Percentiles rank a stretch among this genome's conserved stretches.
phyloP scores from a whole-genome alignment of 2,329 filamentous ascomycete genomes.

The Nemania bipapillata region DNA sequence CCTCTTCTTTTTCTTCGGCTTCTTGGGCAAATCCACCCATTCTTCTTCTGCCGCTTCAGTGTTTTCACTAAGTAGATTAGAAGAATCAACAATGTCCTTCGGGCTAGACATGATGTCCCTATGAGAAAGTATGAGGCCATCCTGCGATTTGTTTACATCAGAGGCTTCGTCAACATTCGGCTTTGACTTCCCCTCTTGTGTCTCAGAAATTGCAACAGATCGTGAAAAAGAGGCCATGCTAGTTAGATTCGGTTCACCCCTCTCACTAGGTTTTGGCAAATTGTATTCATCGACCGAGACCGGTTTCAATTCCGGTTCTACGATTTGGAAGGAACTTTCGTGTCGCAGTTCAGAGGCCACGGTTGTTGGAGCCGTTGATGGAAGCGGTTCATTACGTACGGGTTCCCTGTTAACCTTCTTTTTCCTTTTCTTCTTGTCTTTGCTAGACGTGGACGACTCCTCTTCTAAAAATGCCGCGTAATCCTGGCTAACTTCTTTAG shows the following conservation, averaged over 20 bases:
- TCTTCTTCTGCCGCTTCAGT: constrained; percentile 50
- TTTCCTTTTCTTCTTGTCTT: constrained; percentile 60
- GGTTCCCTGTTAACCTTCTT: constrained; percentile 51
- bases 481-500: constrained; percentile 33
- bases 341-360: constrained; percentile 29
- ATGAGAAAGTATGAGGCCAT: constrained; percentile 49
- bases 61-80: constrained; percentile 48
- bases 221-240: constrained; percentile 31
- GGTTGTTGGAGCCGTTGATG: constrained; percentile 17
- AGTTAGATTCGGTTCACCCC: constrained; percentile 43
- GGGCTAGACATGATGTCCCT: constrained; percentile 55
- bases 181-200: constrained; percentile 38
- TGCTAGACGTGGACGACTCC: constrained; percentile 51
- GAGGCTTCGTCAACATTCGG: constrained; percentile 47
- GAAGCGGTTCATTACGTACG: constrained; percentile 36
- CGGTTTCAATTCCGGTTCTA: constrained; percentile 38
- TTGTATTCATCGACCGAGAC: constrained; percentile 47
- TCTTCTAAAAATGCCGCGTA: constrained; percentile 34
- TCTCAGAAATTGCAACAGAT: neutral
- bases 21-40: constrained; percentile 51
- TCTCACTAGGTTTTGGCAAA: constrained; percentile 51
- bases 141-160: constrained; percentile 48
- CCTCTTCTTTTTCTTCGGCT: constrained; percentile 53
- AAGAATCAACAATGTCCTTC: constrained; percentile 55
- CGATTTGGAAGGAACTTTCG: constrained; percentile 47